Base-by-base conservation (phyloP, 2,329 filamentous ascomycete species). In the Davidsoniella australis region DNA sequence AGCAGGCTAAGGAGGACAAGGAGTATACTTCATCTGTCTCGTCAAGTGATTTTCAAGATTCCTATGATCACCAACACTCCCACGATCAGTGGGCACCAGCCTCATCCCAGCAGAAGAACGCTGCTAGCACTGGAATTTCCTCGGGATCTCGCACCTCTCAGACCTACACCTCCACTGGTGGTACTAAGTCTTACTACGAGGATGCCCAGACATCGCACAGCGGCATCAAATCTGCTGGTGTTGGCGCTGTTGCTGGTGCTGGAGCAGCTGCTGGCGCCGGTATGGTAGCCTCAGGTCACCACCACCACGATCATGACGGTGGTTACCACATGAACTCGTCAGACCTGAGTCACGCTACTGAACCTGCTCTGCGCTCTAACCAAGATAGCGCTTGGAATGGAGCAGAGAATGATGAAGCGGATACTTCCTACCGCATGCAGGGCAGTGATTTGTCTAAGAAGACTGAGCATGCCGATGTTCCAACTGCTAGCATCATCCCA, bases 21-120 rank as follows among this genome's bases (percentile, higher is more conserved):
- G 47, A 50, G 33, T 53, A 53, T 29, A 42, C 51, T 2, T 49
- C 47, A 38, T 53, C 51, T 16, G 43, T 53, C 16, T 50, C 47
- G 12, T 49, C 47, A 4, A 44, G 46, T 38, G 46, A 53, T 9
- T 53, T 44, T 26, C 44, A 44, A 9, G 44, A 50, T n/a, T 26
- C 46, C 10, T 33, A 33, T 10, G 29, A 9, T 33, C 29, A 12
- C 29, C 14, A 20, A 24, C 12, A 38, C 16, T 20, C 42, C 23
- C n/a, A 29, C 18, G 10, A 24, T 29, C 17, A 41, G 29, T 47
- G 47, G 39, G 47, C 40, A 17, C 47, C 47, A n/a, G 50, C 43
- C 8, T 49, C 47, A 14, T 33, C 47, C 24, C 44, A 49, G 23
- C 43, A 49, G 33, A 36, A 45, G 33, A 37, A 41, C 23, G 36